phyloP scores from a whole-genome alignment of 495 filamentous ascomycete species.

The Aspergillus kassunensis region DNA sequence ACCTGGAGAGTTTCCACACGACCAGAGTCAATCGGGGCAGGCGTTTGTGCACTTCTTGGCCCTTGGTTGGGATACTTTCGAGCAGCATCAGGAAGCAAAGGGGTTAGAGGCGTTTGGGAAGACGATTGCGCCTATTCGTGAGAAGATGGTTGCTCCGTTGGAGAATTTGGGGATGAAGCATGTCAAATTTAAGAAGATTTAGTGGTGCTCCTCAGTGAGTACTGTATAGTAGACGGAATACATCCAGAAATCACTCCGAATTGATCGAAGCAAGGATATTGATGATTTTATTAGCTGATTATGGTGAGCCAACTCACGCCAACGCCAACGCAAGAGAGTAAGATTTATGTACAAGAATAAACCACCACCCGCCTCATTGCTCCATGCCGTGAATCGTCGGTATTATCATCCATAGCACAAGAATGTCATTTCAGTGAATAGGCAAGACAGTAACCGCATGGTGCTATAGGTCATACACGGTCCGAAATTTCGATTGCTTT shows the following conservation, averaged over 20 bases:
- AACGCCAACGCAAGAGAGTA: slow-evolving; percentile 6
- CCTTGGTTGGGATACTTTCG: slow-evolving; percentile 53
- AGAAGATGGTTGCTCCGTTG: slow-evolving; percentile 31
- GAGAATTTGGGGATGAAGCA: slow-evolving; percentile 42
- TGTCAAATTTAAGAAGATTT: slow-evolving; percentile 36
- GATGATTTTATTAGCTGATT: slow-evolving; percentile 3
- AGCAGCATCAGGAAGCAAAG: slow-evolving; percentile 46
- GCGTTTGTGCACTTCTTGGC: slow-evolving; percentile 36
- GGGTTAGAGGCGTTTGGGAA: slow-evolving; percentile 42
- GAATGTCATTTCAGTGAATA: neutral
- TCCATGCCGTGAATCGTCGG: slow-evolving; percentile 17
- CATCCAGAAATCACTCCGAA: too few species aligned
- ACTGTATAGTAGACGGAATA: too few species aligned
- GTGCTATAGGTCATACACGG: slow-evolving; percentile 33
- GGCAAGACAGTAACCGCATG: slow-evolving; percentile 11
- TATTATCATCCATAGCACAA: slow-evolving; percentile 15
- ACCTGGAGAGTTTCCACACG: slow-evolving; percentile 35
- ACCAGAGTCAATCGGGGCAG: slow-evolving; percentile 31
- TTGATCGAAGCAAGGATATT: neutral
- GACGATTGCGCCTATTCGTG: slow-evolving; percentile 35
- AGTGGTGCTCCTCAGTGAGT: too few species aligned
- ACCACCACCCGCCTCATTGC: slow-evolving; percentile 9
- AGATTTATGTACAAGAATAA: slow-evolving; percentile 20
- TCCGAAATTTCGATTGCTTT: slow-evolving; percentile 34
- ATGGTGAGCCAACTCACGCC: neutral